Percentiles rank a stretch among this genome's conserved stretches.
phyloP scores from a whole-genome alignment of 129 eudicot species.

The Artemisia tridentata region DNA sequence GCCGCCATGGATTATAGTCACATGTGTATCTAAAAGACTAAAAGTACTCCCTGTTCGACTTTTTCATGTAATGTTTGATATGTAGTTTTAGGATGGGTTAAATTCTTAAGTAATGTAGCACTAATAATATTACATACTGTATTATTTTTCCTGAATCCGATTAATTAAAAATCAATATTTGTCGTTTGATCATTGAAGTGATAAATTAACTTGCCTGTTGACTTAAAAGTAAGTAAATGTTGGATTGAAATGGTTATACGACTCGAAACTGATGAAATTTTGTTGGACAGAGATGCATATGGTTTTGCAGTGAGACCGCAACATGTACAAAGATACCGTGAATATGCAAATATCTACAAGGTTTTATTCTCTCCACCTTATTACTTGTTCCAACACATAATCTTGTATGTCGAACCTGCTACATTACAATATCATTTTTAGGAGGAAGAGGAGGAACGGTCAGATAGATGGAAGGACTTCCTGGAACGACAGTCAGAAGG shows the following conservation, averaged over 20 bases:
- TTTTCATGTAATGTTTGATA: conserved; percentile 2
- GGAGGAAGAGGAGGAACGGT: conserved; percentile 99
- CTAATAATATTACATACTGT: too few species aligned
- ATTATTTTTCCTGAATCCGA: too few species aligned
- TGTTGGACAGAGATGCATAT: conserved; percentile 65
- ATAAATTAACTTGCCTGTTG: not conserved
- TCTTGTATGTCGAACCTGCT: not conserved
- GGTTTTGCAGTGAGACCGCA: conserved; percentile 96
- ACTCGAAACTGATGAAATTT: conserved; percentile 14
- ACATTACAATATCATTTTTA: conserved; percentile 20
- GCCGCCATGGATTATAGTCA: too few species aligned
- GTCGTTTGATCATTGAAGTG: too few species aligned
- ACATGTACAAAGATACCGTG: conserved; percentile 86
- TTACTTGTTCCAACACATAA: conserved; percentile 3
- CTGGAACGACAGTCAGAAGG: conserved; percentile 65
- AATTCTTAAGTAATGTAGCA: not conserved
- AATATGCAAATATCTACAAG: conserved; percentile 92
- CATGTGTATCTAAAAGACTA: too few species aligned
- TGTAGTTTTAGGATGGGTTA: not conserved
- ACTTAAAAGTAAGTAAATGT: not conserved
- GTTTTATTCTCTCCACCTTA: conserved; percentile 35
- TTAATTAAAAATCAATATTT: too few species aligned
- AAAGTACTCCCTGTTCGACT: not conserved
- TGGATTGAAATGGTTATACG: not conserved
- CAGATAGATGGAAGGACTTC: conserved; percentile 88